Evolutionary conservation across 768 basidiomycete species (phyloP).

Genomic region (Trametes elegans): DNA sequence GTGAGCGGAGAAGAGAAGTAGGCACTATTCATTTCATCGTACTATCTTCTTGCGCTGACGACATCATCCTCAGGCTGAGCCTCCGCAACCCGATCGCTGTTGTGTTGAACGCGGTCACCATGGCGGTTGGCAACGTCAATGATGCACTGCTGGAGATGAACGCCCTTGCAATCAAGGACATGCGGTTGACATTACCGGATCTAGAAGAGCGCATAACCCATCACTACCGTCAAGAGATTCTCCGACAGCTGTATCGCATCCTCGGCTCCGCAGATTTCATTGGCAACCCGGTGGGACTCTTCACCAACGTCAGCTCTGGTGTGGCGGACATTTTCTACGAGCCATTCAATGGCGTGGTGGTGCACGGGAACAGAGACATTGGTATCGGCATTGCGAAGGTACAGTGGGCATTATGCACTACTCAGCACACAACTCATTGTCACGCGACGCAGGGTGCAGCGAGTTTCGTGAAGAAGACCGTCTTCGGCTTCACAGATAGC

Average conservation of each 20-base stretch:
- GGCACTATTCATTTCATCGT: conserved; percentile 27
- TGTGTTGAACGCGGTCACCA: conserved; percentile 90
- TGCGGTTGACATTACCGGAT: conserved; percentile 83
- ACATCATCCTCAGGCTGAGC: conserved; percentile 47
- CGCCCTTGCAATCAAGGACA: conserved; percentile 90
- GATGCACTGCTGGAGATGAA: conserved; percentile 94
- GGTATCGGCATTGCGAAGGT: conserved; percentile 96
- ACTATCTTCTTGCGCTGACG: neutral
- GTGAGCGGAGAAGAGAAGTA: conserved; percentile 94
- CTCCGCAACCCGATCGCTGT: conserved; percentile 91
- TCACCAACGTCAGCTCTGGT: conserved; percentile 97
- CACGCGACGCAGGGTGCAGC: conserved; percentile 74
- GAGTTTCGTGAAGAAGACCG: conserved; percentile 98
- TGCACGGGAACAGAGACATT: conserved; percentile 93
- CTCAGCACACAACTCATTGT: neutral
- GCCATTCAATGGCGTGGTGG: conserved; percentile 93
- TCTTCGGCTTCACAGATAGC: conserved; percentile 94
- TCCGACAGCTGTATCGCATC: conserved; percentile 93
- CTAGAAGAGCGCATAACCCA: conserved; percentile 81
- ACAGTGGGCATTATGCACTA: neutral
- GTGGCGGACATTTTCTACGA: conserved; percentile 99
- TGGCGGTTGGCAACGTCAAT: conserved; percentile 96
- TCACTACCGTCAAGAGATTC: conserved; percentile 91
- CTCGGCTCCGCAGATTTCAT: conserved; percentile 98
- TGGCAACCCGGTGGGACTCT: conserved; percentile 93